Evolutionary conservation across 2,329 filamentous ascomycete species (phyloP), one percentile per base, ranked within the genome.

Genomic region (Scytalidium sp.): DNA sequence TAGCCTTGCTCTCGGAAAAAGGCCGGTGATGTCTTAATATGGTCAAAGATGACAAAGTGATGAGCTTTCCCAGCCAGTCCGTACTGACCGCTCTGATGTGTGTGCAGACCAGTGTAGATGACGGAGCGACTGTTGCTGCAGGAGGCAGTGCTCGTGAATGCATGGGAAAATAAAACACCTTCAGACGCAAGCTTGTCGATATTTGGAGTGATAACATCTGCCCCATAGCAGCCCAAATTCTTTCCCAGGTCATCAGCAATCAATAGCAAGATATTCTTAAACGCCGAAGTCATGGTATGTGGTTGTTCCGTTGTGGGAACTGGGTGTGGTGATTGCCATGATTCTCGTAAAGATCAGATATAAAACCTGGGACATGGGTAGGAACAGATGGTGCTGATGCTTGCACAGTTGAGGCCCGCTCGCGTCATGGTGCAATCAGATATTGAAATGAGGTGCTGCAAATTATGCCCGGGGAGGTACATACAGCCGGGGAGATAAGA

Each of bases 61-160:
- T 69, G 65, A 41, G 57, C 53, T 9, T 64, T 61, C 20, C 61
- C 60, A 5, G 64, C 60, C 3, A 76, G 66, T 1, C 74, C 75
- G 44, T 77, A 76, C 50, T 74, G 68, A 1, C 74, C 74, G 45
- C 72, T 77, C 47, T 78, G 58, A 48, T 75, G 74, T 0, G 73
- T 75, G 47, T 78, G 75, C 0, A 75, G 62, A 3, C 75, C 75
- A 0, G 74, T 76, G 56, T 77, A 78, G 19, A 78, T 70, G 15
- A 70, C 69, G 0, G 73, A 71, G 5, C 74, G 68, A 53, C 70
- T 75, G 25, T 68, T 70, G 48, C 71, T 75, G 59, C 75, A 78
- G 0, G 74, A 78, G 0, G 75, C 74, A 2, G 72, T 75, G 52
- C 67, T 72, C 10, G 70, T 67, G 53, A 74, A 75, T 15, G 68